A percentile compares a stretch with the other conserved stretches of the same genome.
phyloP scores from a whole-genome alignment of 2,329 filamentous ascomycete genomes.

The Fusarium domesticum region DNA sequence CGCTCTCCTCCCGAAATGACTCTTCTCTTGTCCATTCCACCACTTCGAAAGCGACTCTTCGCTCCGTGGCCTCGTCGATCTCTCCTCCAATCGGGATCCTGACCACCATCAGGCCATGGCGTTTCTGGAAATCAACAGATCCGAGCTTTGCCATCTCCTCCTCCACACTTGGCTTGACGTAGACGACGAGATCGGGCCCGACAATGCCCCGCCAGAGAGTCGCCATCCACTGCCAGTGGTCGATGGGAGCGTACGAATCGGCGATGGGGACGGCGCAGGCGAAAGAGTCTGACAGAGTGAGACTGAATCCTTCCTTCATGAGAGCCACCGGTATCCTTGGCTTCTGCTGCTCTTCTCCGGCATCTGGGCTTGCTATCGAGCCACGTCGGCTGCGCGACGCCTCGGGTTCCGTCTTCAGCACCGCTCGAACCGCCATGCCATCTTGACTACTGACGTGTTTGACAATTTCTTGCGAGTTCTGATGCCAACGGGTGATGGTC shows the following conservation, averaged over 20 bases:
- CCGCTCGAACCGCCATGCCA: slow-evolving; percentile 9
- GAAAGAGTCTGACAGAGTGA: slow-evolving; percentile 73
- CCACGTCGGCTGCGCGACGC: slow-evolving; percentile 10
- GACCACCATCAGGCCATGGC: slow-evolving; percentile 54
- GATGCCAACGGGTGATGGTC: slow-evolving; percentile 71
- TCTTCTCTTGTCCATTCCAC: slow-evolving; percentile 69
- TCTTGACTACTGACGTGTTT: slow-evolving; percentile 41
- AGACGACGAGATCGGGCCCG: slow-evolving; percentile 76
- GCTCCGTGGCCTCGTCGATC: slow-evolving; percentile 66
- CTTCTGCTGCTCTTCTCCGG: slow-evolving; percentile 5
- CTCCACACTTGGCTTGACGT: slow-evolving; percentile 47
- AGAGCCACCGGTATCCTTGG: slow-evolving; percentile 65
- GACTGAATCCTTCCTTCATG: slow-evolving; percentile 73
- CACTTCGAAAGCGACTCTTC: slow-evolving; percentile 81
- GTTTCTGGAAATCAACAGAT: slow-evolving; percentile 55
- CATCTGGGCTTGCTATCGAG: slow-evolving; percentile 8
- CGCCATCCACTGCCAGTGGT: slow-evolving; percentile 98
- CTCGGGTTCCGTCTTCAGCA: slow-evolving; percentile 5
- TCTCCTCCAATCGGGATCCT: slow-evolving; percentile 42
- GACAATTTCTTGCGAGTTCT: slow-evolving; percentile 68
- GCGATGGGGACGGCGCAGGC: slow-evolving; percentile 70
- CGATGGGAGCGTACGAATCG: slow-evolving; percentile 75
- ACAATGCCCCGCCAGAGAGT: slow-evolving; percentile 86
- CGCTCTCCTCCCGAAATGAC: slow-evolving; percentile 37
- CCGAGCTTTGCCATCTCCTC: slow-evolving; percentile 39